Percentiles rank a stretch among this genome's conserved stretches.
Conservation (phyloP, 2,329 filamentous ascomycete genomes). For the Pyrenochaeta sp. region DNA sequence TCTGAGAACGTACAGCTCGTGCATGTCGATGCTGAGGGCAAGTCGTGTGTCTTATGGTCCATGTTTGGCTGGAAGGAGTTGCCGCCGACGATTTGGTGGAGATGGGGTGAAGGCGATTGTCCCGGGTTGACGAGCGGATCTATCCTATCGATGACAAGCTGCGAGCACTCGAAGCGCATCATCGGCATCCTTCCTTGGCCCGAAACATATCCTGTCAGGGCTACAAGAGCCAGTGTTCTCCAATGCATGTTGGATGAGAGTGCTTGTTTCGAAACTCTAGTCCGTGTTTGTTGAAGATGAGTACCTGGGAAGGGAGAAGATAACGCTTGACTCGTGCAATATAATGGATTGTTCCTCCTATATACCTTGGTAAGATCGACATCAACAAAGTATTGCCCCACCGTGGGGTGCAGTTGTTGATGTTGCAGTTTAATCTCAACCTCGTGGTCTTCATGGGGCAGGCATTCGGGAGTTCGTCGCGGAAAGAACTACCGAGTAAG, state of each 20-base stretch:
- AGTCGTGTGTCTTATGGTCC: slow-evolving; percentile 30
- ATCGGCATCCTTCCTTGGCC: slow-evolving; percentile 4
- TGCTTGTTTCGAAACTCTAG: not conserved
- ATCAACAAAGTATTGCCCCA: no score
- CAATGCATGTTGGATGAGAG: not conserved
- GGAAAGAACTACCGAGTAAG: no score
- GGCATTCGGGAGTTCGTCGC: no score
- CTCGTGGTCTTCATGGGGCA: no score
- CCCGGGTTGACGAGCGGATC: slow-evolving; percentile 34
- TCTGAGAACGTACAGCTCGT: slow-evolving; percentile 42
- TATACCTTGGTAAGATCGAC: no score
- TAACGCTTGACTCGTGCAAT: no score
- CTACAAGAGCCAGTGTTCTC: not conserved
- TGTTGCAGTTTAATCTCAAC: no score
- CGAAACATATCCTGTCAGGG: not conserved
- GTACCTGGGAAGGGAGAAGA: not conserved
- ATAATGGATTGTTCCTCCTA: no score
- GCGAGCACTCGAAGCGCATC: slow-evolving; percentile 35
- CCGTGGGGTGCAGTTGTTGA: no score
- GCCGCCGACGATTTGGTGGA: slow-evolving; percentile 32
- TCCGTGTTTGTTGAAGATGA: no score
- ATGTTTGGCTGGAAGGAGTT: slow-evolving; percentile 45
- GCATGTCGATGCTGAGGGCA: slow-evolving; percentile 43
- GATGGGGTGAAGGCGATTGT: slow-evolving; percentile 28
- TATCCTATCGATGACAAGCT: slow-evolving; percentile 33